Conservation (phyloP, 2,329 filamentous ascomycete genomes). For the Penicillium sp. region DNA sequence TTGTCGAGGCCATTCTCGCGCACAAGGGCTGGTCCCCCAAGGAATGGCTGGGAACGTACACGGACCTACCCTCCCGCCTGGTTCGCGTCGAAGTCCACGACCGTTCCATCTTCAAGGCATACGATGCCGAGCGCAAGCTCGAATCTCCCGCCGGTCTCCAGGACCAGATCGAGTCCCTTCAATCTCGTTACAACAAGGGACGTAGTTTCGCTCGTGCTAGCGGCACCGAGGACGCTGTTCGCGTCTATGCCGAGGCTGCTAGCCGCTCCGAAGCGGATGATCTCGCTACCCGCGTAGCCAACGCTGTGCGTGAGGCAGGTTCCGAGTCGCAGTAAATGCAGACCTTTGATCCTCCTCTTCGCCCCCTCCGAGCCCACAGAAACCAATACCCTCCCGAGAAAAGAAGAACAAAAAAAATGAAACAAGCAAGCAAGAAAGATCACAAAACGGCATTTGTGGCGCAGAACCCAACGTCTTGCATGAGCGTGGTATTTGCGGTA, state of each 20-base stretch:
- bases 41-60: constrained; percentile 91
- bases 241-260: constrained; percentile 92
- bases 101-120: constrained; percentile 83
- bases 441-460: neutral
- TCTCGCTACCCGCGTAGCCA: constrained; percentile 74
- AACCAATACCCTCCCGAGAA: too few species aligned
- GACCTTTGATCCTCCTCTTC: neutral
- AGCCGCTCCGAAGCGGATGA: constrained; percentile 86
- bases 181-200: constrained; percentile 85
- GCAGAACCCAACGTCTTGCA: neutral
- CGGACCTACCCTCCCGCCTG: constrained; percentile 90
- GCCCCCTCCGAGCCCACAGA: too few species aligned
- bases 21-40: constrained; percentile 87
- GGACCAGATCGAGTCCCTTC: constrained; percentile 75
- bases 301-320: constrained; percentile 60
- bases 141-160: constrained; percentile 74
- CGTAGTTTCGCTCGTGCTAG: constrained; percentile 87
- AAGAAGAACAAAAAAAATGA: too few species aligned
- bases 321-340: constrained; percentile 17
- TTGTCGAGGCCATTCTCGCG: constrained; percentile 92
- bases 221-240: constrained; percentile 91
- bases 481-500: neutral
- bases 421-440: neutral
- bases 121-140: constrained; percentile 84
- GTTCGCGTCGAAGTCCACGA: constrained; percentile 84